A percentile compares a stretch with the other conserved stretches of the same genome.
Evolutionary conservation across 768 basidiomycete species (phyloP).

Genomic region (Rhizopogon salebrosus): DNA sequence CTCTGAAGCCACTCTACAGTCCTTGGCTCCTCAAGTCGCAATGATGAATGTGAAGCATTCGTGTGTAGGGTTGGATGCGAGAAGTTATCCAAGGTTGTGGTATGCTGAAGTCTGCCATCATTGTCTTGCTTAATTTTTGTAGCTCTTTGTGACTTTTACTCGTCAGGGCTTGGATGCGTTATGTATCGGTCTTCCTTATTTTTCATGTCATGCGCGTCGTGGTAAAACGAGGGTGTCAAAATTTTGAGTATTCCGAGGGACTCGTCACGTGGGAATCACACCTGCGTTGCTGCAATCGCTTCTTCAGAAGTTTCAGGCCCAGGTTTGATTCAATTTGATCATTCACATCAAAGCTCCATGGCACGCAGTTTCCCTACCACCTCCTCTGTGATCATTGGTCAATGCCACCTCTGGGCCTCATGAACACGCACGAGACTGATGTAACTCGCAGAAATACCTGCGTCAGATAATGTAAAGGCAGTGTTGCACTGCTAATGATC

Average conservation of each 20-base stretch:
- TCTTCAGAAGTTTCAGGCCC: no score
- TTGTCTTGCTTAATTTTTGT: neutral
- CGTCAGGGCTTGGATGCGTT: neutral
- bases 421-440: neutral
- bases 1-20: neutral
- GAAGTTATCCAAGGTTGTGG: neutral
- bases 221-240: neutral
- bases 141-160: neutral
- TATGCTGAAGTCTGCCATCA: neutral
- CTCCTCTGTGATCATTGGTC: neutral
- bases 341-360: neutral
- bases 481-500: neutral
- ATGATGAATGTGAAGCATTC: neutral
- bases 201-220: neutral
- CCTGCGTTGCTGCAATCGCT: neutral
- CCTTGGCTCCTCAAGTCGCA: neutral
- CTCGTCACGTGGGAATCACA: neutral
- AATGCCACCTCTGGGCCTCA: neutral
- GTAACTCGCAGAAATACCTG: neutral
- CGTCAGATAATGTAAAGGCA: neutral
- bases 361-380: neutral
- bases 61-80: neutral
- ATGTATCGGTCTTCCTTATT: neutral
- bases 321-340: no score
- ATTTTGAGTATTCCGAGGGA: neutral